These are phyloP conservation scores for Hypoxylon trugodes DNA, from an alignment of 495 filamentous ascomycete genomes.

Conservation along the genomic window DNA sequence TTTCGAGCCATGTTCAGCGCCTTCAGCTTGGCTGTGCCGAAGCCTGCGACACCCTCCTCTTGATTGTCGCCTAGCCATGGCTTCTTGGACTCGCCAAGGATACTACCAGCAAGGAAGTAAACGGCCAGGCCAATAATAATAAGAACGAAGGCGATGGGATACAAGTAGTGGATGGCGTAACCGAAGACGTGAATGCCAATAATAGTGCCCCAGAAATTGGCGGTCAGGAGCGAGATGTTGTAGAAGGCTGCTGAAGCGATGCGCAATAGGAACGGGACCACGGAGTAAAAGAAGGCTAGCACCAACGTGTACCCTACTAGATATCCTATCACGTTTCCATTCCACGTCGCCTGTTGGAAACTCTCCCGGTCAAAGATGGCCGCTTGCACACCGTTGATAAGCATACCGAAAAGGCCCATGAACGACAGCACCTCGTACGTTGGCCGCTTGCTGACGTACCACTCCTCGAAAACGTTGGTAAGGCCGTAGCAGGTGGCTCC, in stretches of 20 bases:
- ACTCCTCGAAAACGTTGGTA: conserved; percentile 90
- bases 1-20: conserved; percentile 65
- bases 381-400: conserved; percentile 91
- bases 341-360: conserved; percentile 73
- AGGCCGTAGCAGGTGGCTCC: conserved; percentile 93
- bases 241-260: conserved; percentile 93
- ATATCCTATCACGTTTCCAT: conserved; percentile 77
- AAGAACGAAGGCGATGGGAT: conserved; percentile 92
- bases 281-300: conserved; percentile 83
- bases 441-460: conserved; percentile 84
- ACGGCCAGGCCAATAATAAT: conserved; percentile 84
- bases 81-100: conserved; percentile 89
- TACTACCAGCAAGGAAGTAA: conserved; percentile 80
- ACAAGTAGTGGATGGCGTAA: conserved; percentile 83
- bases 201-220: conserved; percentile 95
- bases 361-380: conserved; percentile 85
- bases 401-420: conserved; percentile 84
- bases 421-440: conserved; percentile 95
- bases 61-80: conserved; percentile 92
- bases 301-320: conserved; percentile 86
- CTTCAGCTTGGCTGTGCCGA: conserved; percentile 88
- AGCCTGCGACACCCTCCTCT: conserved; percentile 77
- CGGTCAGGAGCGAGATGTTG: conserved; percentile 92
- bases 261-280: conserved; percentile 86
- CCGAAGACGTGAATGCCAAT: conserved; percentile 89